Conservation (phyloP, 2,329 filamentous ascomycete genomes). For the Claviceps purpurea region DNA sequence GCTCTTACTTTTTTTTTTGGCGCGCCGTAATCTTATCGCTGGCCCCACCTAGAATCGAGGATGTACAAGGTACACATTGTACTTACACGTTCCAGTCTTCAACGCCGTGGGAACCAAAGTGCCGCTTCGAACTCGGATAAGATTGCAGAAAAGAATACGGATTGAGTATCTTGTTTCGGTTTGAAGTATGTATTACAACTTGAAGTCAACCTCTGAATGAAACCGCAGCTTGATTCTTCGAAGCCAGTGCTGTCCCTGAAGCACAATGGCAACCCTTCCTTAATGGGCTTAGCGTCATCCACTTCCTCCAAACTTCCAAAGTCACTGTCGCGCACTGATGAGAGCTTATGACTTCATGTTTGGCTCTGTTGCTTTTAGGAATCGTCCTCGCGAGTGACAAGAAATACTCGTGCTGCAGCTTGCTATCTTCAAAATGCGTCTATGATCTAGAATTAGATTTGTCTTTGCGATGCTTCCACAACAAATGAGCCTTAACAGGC, state of each 20-base stretch:
- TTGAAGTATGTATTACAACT: background rate
- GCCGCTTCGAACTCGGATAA: background rate
- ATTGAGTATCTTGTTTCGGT: background rate
- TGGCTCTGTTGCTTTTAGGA: background rate
- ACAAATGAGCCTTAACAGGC: constrained; percentile 7
- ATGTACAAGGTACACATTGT: background rate
- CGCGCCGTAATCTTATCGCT: constrained; percentile 9
- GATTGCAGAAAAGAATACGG: background rate
- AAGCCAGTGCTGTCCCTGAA: background rate
- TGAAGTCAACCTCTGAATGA: background rate
- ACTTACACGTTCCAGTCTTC: background rate
- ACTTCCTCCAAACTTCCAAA: background rate
- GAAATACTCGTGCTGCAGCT: background rate
- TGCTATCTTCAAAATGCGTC: background rate
- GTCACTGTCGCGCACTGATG: background rate
- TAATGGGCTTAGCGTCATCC: background rate
- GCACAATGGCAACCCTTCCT: background rate
- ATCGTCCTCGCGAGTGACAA: background rate
- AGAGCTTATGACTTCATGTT: background rate
- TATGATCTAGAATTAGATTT: background rate
- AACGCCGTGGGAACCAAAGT: background rate
- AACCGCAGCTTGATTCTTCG: background rate
- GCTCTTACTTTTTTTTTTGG: constrained; percentile 7
- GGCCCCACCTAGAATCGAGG: constrained; percentile 2
- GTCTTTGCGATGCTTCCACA: constrained; percentile 8